These are phyloP conservation scores for Ascochyta pisi DNA, from an alignment of 2,329 filamentous ascomycete genomes.

Conservation along the genomic window DNA sequence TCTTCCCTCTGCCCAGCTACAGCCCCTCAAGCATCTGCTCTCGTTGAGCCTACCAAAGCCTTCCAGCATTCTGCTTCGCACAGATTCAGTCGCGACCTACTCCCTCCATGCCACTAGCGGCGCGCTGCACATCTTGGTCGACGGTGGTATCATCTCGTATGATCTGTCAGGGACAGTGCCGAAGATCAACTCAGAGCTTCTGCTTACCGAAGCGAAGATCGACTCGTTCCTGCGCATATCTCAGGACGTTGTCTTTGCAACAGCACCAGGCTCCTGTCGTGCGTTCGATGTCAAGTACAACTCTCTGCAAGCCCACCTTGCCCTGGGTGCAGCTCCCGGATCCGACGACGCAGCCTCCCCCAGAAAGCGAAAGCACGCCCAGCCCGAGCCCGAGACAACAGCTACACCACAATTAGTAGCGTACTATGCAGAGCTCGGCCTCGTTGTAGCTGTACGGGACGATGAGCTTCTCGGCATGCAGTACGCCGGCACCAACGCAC, in stretches of 20 bases:
- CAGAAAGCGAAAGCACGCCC: constrained; percentile 45
- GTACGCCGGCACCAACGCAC: constrained; percentile 40
- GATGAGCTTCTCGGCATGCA: constrained; percentile 72
- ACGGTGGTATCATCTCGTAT: constrained; percentile 65
- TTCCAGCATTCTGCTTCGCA: constrained; percentile 12
- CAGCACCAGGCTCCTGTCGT: constrained; percentile 61
- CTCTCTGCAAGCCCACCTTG: constrained; percentile 55
- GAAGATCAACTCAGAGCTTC: constrained; percentile 61
- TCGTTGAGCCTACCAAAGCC: constrained; percentile 38
- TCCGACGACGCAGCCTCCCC: constrained; percentile 41
- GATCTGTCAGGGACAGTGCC: constrained; percentile 70
- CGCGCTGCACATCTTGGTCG: constrained; percentile 65
- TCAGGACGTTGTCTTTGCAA: constrained; percentile 68
- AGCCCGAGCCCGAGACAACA: constrained; percentile 50
- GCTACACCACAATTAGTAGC: constrained; percentile 31
- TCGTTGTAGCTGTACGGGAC: constrained; percentile 70
- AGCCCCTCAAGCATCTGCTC: constrained; percentile 43
- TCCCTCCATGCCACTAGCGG: constrained; percentile 70
- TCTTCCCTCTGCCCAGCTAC: constrained; percentile 35
- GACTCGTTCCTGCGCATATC: constrained; percentile 72
- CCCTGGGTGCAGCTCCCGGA: constrained; percentile 33
- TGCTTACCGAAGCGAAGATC: constrained; percentile 59
- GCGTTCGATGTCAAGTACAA: constrained; percentile 72
- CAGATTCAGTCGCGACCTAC: constrained; percentile 46
- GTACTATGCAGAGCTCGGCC: constrained; percentile 70